Conservation (phyloP, 768 basidiomycete species). For the Panus rudis region DNA sequence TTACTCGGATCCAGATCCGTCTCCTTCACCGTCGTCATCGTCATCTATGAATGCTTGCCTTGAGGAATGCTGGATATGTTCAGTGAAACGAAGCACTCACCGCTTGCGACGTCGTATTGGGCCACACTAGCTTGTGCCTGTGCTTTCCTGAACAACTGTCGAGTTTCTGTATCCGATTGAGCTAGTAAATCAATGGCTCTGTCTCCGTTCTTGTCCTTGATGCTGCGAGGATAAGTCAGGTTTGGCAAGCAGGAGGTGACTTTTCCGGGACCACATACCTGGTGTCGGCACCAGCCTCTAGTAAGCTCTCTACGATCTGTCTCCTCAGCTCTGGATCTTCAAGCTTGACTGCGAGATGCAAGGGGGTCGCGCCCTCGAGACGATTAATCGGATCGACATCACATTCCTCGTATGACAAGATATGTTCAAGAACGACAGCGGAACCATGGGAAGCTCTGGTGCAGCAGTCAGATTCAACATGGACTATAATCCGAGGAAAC, state of each 20-base stretch:
- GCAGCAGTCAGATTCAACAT: background rate
- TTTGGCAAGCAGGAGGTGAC: background rate
- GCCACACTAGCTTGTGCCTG: conserved; percentile 46
- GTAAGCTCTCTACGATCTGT: conserved; percentile 51
- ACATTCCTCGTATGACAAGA: conserved; percentile 68
- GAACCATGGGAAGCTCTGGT: conserved; percentile 49
- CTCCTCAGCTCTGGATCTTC: conserved; percentile 47
- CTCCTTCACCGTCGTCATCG: conserved; percentile 22
- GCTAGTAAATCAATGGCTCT: conserved; percentile 50
- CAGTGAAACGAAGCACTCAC: conserved; percentile 26
- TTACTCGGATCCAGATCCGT: conserved; percentile 22
- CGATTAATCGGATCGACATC: conserved; percentile 77
- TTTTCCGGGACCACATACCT: conserved; percentile 34
- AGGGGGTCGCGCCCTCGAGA: conserved; percentile 63
- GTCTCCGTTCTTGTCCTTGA: conserved; percentile 65
- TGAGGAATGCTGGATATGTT: background rate
- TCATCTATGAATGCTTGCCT: conserved; percentile 18
- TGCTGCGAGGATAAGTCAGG: conserved; percentile 33
- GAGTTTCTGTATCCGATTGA: conserved; percentile 43
- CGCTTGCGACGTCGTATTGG: conserved; percentile 57
- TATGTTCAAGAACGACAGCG: conserved; percentile 58
- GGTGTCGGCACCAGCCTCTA: conserved; percentile 77
- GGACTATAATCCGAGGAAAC: conserved; percentile 4
- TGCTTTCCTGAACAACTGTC: conserved; percentile 43
- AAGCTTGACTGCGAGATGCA: conserved; percentile 65